Evolutionary conservation across 73 alveolate species (phyloP).

Genomic region (Paramecium sexaurelia): DNA sequence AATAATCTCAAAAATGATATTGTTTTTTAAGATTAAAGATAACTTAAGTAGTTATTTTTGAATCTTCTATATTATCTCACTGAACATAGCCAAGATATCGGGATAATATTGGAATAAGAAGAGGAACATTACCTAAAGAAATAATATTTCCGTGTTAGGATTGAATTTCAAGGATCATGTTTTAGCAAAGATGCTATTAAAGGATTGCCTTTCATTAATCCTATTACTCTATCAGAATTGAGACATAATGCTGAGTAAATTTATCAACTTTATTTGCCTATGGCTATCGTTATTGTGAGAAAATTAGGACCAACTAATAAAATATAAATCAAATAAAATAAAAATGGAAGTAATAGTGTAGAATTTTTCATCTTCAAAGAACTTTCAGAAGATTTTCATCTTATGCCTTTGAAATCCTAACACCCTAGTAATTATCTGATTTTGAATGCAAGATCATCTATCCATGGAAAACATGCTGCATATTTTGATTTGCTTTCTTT

Average conservation of each 20-base stretch:
- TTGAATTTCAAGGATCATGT: not conserved
- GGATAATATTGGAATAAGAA: not conserved
- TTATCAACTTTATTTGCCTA: not conserved
- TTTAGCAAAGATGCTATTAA: not conserved
- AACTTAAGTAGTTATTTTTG: not conserved
- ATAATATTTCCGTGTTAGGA: not conserved
- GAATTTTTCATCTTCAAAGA: not conserved
- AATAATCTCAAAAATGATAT: not conserved
- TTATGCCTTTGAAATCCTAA: not conserved
- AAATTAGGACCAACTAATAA: not conserved
- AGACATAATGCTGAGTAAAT: not conserved
- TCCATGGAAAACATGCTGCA: not conserved
- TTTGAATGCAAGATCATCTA: not conserved
- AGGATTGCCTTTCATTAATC: not conserved
- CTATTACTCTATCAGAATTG: not conserved
- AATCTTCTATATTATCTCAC: not conserved
- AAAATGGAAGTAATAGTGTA: not conserved
- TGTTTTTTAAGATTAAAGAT: not conserved
- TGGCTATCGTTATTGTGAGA: slow-evolving; percentile 6
- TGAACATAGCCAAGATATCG: not conserved
- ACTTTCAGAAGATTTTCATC: not conserved
- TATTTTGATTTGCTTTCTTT: not conserved
- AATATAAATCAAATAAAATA: not conserved
- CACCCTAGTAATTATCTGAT: slow-evolving; percentile 2
- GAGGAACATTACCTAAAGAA: not conserved